Evolutionary conservation across 2,329 filamentous ascomycete species (phyloP).

Genomic region (Hypoxylon sp.): DNA sequence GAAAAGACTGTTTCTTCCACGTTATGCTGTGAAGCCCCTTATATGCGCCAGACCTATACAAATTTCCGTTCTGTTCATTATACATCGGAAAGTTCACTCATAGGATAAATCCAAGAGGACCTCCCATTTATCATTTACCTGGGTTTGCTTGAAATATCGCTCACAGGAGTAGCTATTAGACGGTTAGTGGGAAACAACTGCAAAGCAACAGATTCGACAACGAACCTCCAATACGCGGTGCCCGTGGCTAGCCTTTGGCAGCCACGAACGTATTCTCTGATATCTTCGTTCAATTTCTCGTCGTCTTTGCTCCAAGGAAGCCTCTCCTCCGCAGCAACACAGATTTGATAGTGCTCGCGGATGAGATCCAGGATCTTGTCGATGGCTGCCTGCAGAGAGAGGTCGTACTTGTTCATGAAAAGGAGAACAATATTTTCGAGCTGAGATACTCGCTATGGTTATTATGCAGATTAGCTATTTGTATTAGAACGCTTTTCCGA

Average conservation of each 20-base stretch:
- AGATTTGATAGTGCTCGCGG: slow-evolving; percentile 42
- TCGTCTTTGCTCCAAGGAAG: slow-evolving; percentile 44
- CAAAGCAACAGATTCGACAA: background rate
- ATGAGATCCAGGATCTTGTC: slow-evolving; percentile 42
- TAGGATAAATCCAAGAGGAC: slow-evolving; percentile 41
- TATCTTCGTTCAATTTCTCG: slow-evolving; percentile 40
- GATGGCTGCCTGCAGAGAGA: slow-evolving; percentile 37
- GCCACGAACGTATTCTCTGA: slow-evolving; percentile 41
- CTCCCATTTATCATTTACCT: slow-evolving; percentile 40
- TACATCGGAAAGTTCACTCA: slow-evolving; percentile 18
- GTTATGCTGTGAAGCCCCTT: too few species aligned
- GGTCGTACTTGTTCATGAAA: slow-evolving; percentile 42
- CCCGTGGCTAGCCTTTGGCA: slow-evolving; percentile 43
- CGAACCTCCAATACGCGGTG: slow-evolving; percentile 44
- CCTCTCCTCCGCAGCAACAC: slow-evolving; percentile 41
- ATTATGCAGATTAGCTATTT: too few species aligned
- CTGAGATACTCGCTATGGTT: slow-evolving; percentile 39
- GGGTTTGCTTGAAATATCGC: slow-evolving; percentile 40
- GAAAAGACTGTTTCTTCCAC: too few species aligned
- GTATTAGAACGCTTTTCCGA: too few species aligned
- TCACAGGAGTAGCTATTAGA: slow-evolving; percentile 43
- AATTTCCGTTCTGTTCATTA: too few species aligned
- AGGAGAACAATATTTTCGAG: slow-evolving; percentile 44
- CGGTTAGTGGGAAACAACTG: too few species aligned
- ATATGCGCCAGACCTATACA: too few species aligned